These are phyloP conservation scores for Boletus smithii DNA, from an alignment of 1,284 basidiomycete species.

Conservation along the genomic window DNA sequence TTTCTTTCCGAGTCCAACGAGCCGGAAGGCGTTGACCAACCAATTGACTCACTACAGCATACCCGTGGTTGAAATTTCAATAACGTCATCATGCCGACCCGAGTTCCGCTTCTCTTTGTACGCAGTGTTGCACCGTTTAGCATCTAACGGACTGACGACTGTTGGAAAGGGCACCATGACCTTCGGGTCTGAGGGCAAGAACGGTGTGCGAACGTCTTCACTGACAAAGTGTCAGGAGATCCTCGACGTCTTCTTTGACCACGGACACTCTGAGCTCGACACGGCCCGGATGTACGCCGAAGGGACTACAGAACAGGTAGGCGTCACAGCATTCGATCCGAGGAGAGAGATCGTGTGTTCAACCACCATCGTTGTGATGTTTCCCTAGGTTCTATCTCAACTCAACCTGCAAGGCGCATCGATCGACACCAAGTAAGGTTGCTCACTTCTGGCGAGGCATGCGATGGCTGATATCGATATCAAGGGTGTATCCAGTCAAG, in stretches of 20 bases:
- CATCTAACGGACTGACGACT: not conserved
- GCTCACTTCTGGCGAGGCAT: not conserved
- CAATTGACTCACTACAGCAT: no score
- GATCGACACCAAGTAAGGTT: conserved; percentile 49
- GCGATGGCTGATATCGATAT: not conserved
- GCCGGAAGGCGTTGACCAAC: no score
- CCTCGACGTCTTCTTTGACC: conserved; percentile 43
- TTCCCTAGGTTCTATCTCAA: conserved; percentile 39
- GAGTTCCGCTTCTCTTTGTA: conserved; percentile 41
- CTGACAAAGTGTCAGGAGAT: conserved; percentile 42
- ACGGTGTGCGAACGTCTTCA: conserved; percentile 41
- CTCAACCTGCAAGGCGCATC: conserved; percentile 42
- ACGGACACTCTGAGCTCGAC: conserved; percentile 47
- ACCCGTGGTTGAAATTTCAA: no score
- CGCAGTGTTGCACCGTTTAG: not conserved
- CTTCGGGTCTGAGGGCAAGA: conserved; percentile 43
- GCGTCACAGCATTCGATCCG: not conserved
- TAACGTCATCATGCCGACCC: conserved; percentile 31
- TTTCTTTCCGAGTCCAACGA: no score
- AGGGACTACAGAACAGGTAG: conserved; percentile 50
- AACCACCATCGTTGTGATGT: no score
- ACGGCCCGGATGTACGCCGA: conserved; percentile 49
- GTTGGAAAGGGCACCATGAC: conserved; percentile 50
- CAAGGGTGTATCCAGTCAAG: conserved; percentile 37
- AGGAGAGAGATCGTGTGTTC: no score